Base-by-base conservation (phyloP, 2,329 filamentous ascomycete genomes). In the Penicillium sp. region DNA sequence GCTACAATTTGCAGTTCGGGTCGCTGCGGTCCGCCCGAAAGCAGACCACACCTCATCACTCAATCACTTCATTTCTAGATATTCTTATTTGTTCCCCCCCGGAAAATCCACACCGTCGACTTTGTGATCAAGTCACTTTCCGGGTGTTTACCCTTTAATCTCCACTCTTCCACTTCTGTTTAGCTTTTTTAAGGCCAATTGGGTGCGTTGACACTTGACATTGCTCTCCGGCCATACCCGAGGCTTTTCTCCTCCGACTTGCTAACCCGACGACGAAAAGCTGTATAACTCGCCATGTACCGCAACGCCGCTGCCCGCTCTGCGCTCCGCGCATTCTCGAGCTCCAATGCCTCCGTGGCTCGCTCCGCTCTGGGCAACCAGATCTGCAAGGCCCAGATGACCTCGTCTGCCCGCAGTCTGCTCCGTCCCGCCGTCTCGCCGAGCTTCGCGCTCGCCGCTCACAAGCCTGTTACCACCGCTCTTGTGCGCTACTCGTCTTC, bases 401-500 rank as follows among this genome's bases (percentile, higher is more conserved):
- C 72, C 56, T 75, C 74, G 51, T 72, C 75, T 61, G 68, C 73
- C 59, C 74, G 74, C 53, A 62, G 61, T 67, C 65, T 69, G 57
- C 62, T 67, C 64, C 71, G 73, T 60, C 65, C 69, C 61, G 66
- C 68, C 54, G 62, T 73, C 31, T 67, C 69, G 19, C 64, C 74
- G 28, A 73, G 64, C 65, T 67, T 80, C 57, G 73, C 77, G 60
- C 67, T 80, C 55, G 69, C 75, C 55, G 62, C 71, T 62, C 73
- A 72, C 67, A 76, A 77, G 67, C 77, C 79, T 40, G 69, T 78
- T 35, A 77, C 75, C 60, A 78, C 75, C 41, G 75, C 78, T 43
- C 73, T 81, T 42, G 74, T 81, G 62, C 80, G 79, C 60, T 77
- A 80, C 69, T 72, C 76, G 30, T 75, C 74, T 36, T 71, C 69